Base-by-base conservation (phyloP, 352 stramenopile species). In the Phytophthora aleatoria region DNA sequence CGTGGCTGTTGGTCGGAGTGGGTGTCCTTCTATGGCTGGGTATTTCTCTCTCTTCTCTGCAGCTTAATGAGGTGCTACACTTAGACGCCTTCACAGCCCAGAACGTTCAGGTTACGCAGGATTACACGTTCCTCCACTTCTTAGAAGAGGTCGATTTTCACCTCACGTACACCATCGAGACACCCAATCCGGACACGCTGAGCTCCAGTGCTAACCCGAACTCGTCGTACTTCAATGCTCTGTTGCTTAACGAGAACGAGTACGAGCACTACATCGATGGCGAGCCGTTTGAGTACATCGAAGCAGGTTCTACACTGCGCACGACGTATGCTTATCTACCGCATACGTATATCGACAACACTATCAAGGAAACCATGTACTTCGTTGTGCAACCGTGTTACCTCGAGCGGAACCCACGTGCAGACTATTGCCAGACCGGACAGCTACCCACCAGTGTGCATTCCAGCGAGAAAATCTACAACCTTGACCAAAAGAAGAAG, bases 81-180 rank as follows among this genome's bases (percentile, higher is more conserved):
- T 41, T 91, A 11, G 80, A 88, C 50, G 83, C 80, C 11, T 90
- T 91, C 42, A 68, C 71, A 1, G 74, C 76, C 12, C 28, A 85
- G 10, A 60, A 89, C 20, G 79, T 89, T 4, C 62, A 81, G 7
- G 35, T 91, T 16, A 77, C 62, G 8, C 27, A 79, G 10, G 79
- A 91, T 60, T 90, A 78, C 20, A 79, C 77, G 43, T 89, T 72
- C 41, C 62, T 91, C 16, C 71, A 87, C 33, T 59, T 91, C n/a
- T 66, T 79, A 15, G 83, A 91, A 38, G 73, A 89, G 51, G 80
- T 91, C 12, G 68, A 74, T 9, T 84, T 91, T 45, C 69, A 80
- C 3, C 54, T 91, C 35, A 77, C 63, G 24, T 91, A 90, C 63
- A 81, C 76, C 1, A 75, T 85, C 39, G 55, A 73, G n/a, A 64